These are phyloP conservation scores for Termitomyces sp. DNA, from an alignment of 768 basidiomycete genomes.

Conservation along the genomic window DNA sequence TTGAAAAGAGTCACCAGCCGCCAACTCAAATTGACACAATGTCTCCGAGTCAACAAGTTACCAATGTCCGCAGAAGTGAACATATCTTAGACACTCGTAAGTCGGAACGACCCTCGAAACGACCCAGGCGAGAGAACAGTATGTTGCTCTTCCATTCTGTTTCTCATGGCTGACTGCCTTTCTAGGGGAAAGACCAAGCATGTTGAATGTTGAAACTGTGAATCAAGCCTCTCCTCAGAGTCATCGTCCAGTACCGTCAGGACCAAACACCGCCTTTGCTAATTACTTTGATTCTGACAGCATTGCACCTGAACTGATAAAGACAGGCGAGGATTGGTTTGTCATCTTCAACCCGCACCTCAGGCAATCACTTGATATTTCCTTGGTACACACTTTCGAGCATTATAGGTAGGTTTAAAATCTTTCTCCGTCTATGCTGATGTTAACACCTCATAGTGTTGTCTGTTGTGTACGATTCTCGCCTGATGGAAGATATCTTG, in stretches of 20 bases:
- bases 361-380: conserved; percentile 74
- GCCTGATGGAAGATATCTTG: conserved; percentile 85
- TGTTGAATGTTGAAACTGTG: not conserved
- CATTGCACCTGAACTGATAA: conserved; percentile 52
- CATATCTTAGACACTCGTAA: not conserved
- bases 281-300: conserved; percentile 36
- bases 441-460: conserved; percentile 28
- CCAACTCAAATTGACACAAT: no score
- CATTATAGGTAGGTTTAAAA: conserved; percentile 69
- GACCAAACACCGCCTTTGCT: conserved; percentile 24
- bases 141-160: no score
- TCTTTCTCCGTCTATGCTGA: not conserved
- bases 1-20: no score
- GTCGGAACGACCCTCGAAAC: no score
- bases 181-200: not conserved
- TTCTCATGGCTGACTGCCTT: not conserved
- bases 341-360: conserved; percentile 80
- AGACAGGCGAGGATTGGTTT: conserved; percentile 84
- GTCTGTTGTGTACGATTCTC: conserved; percentile 93
- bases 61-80: no score
- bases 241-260: no score
- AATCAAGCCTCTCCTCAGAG: no score
- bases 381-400: conserved; percentile 74
- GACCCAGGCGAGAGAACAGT: no score
- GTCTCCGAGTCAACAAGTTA: no score